Evolutionary conservation across 73 alveolate species (phyloP), one percentile per base, ranked within the genome.

Genomic region (Vitrella brassicaformis): DNA sequence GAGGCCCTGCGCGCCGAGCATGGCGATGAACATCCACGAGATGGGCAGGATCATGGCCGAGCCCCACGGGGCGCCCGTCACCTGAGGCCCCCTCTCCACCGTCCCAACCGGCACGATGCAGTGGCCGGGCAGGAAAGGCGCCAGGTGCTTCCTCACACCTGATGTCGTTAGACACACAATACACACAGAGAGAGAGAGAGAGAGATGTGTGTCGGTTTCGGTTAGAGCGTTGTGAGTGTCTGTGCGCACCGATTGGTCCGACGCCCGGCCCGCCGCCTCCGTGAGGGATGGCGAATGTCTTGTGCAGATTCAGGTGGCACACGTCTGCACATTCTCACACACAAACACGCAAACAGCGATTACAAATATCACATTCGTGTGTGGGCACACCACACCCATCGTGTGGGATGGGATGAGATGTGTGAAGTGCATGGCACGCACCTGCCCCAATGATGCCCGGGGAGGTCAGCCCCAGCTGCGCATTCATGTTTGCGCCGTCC

Each of bases 201-300:
- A 0, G 27, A 47, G 22, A 4, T 22, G 28, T 22, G 8, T 14
- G 27, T 14, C 25, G 27, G 27, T 14, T 27, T 28, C 69, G 10
- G n/a, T 0, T 7, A 4, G 30, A 0, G 0, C 29, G 94, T 27
- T 79, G 89, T 28, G 89, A 73, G 46, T 84, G 92, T 45, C 85
- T 70, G 79, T 85, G 78, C 46, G 85, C 96, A 31, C 95, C 94
- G 69, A 93, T 93, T 29, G 98, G 97, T 18, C 98, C 98, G 87
- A 93, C 84, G 68, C 98, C 98, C 0, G 98, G 98, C 29, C 98
- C 98, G 30, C 98, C 98, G 28, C 98, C 98, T 27, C 98, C 98
- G 78, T 94, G 98, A 27, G 98, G 98, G 69, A 93, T 93, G 46
- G 92, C 75, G 84, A 94, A 91, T 68, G 97, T 91, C 82, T 91